Evolutionary conservation across 257 asterid species (phyloP).

Genomic region (Nicotiana tabacum): DNA sequence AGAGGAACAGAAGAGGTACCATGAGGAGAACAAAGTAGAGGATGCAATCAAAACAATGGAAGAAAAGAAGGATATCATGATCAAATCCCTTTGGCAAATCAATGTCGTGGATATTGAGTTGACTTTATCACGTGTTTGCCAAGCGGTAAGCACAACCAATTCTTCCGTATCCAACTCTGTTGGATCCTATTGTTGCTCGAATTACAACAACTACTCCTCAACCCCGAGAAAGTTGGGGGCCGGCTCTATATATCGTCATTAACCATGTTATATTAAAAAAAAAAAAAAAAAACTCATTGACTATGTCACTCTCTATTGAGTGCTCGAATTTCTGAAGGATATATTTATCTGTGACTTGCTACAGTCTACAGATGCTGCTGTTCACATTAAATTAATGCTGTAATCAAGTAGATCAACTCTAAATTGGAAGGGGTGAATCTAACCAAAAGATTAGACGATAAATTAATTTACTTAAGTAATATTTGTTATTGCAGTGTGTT

Average conservation of each 20-base stretch:
- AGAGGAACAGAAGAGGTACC: conserved; percentile 59
- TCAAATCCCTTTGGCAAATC: conserved; percentile 73
- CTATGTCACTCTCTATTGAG: too few relatives aligned
- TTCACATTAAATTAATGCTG: background rate
- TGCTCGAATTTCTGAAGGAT: background rate
- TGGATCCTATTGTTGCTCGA: background rate
- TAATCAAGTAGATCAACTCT: background rate
- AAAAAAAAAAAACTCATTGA: too few relatives aligned
- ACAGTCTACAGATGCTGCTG: background rate
- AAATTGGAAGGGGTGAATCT: background rate
- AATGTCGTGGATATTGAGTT: conserved; percentile 78
- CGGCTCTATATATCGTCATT: too few relatives aligned
- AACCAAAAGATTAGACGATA: background rate
- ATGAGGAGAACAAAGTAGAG: conserved; percentile 46
- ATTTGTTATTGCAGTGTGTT: background rate
- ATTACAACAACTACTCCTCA: too few relatives aligned
- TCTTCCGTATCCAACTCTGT: background rate
- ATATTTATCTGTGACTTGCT: background rate
- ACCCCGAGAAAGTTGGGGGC: too few relatives aligned
- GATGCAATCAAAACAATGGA: conserved; percentile 40
- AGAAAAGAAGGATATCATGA: conserved; percentile 53
- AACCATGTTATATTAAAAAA: too few relatives aligned
- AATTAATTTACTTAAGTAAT: background rate
- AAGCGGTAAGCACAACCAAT: conserved; percentile 45
- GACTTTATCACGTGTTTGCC: conserved; percentile 66